Conservation (phyloP, 179 eudicot genomes). For the Silene vulgaris region DNA sequence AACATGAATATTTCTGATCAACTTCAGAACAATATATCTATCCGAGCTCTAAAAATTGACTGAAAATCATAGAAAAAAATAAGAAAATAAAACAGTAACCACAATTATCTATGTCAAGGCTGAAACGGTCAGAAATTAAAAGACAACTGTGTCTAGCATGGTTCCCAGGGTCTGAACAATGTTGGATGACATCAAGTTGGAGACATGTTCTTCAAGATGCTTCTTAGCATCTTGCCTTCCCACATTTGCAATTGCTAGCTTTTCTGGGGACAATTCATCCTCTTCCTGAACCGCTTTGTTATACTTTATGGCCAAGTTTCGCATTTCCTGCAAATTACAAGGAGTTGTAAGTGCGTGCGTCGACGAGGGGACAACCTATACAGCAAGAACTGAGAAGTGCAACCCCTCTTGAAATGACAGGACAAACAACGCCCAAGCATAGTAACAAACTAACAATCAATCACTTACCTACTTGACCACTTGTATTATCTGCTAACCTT, state of each 20-base stretch:
- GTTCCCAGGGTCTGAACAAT: conserved; percentile 79
- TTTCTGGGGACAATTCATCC: conserved; percentile 72
- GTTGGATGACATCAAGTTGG: conserved; percentile 79
- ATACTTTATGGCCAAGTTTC: conserved; percentile 54
- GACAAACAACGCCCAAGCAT: background rate
- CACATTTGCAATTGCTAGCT: conserved; percentile 72
- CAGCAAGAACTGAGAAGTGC: background rate
- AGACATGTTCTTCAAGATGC: conserved; percentile 82
- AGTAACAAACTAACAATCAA: no score
- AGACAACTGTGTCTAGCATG: conserved; percentile 77
- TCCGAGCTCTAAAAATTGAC: background rate
- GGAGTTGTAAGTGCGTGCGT: background rate
- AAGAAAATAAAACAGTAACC: background rate
- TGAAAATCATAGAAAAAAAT: background rate
- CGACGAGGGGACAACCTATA: background rate
- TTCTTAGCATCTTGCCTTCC: conserved; percentile 89
- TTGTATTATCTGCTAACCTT: no score
- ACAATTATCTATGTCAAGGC: background rate
- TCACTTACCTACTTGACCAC: no score
- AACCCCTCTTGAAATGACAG: background rate
- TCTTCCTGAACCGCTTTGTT: conserved; percentile 84
- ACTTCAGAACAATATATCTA: background rate
- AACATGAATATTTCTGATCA: background rate
- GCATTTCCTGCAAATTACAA: conserved; percentile 58
- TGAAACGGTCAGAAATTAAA: conserved; percentile 24